Base-by-base conservation (phyloP, 1,284 basidiomycete genomes). In the Coniferiporia sulphurascens region DNA sequence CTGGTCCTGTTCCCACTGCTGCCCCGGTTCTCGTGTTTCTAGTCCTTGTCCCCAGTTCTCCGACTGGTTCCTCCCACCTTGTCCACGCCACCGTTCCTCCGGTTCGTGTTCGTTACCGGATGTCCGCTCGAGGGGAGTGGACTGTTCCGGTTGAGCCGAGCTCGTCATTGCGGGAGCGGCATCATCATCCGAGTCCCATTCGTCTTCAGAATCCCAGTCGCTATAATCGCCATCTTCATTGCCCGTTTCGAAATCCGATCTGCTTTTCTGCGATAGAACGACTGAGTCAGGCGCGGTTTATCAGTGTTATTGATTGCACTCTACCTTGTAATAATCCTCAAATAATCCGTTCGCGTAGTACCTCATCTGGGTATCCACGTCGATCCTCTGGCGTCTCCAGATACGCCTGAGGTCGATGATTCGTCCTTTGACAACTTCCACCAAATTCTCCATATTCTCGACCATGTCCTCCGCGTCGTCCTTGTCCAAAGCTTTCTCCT, bases 291-390 rank as follows among this genome's bases (percentile, higher is more conserved):
- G 45, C 13, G 8, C 19, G 3, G 12, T 35, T 15, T 15, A 45
- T 21, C 6, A 15, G 17, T 48, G 12, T 8, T 52, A 15, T 32
- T 32, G 34, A 27, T 17, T 12, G 38, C 52, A 22, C 27, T 5
- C 27, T 22, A 63, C 63, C 48, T 55, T 64, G 62, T 61, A 64
- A 50, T 63, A 61, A 45, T 59, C 59, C 48, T 64, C 46, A 46
- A 64, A 44, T 45, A 64, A 45, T 8, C 62, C 63, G 51, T 64
- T 64, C 10, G 62, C 53, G 55, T 64, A 64, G 49, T 63, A 63
- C 21, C 57, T 52, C 13, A 63, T 50, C 41, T 64, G 63, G 3
- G 58, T 52, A 43, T 63, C 62, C 32, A 64, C 58, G 15, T 61
- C 63, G 6, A 56, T 63, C 13, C 62, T 52, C 36, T 63, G 63